phyloP scores from a whole-genome alignment of 306 rosid genomes.

The Ochetophila trinervis region DNA sequence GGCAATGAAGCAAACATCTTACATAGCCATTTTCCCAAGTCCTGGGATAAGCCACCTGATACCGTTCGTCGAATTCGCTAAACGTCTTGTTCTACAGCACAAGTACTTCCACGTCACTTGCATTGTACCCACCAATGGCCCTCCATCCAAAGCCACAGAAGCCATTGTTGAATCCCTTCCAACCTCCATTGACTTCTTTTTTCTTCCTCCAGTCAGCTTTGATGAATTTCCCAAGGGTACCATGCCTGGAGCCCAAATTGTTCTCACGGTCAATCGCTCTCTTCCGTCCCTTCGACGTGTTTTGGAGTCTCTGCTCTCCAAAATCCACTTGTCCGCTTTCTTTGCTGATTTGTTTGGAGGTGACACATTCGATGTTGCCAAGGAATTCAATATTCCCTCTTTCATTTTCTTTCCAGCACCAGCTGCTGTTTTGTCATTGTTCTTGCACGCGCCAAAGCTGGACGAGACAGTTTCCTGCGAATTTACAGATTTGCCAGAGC shows the following conservation, averaged over 20 bases:
- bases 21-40: conserved; percentile 19
- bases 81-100: conserved; percentile 18
- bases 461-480: conserved; percentile 10
- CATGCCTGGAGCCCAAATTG: background rate
- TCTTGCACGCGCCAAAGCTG: conserved; percentile 12
- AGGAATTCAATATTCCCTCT: conserved; percentile 10
- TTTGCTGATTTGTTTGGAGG: conserved; percentile 18
- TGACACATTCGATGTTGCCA: conserved; percentile 16
- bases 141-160: background rate
- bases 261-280: conserved; percentile 20
- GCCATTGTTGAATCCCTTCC: conserved; percentile 21
- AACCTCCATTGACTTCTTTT: background rate
- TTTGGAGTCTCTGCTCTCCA: background rate
- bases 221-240: conserved; percentile 22
- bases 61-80: conserved; percentile 26
- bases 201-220: conserved; percentile 22
- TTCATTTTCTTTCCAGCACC: conserved; percentile 11
- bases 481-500: conserved; percentile 22
- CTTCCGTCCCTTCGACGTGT: conserved; percentile 16
- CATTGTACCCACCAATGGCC: conserved; percentile 18
- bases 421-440: background rate
- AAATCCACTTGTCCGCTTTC: conserved; percentile 3
- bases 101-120: conserved; percentile 13
- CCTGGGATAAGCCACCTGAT: conserved; percentile 30
- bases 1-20: too few species aligned